These are phyloP conservation scores for Mallotus nudiflorus DNA, from an alignment of 345 rosid species.

Conservation along the genomic window DNA sequence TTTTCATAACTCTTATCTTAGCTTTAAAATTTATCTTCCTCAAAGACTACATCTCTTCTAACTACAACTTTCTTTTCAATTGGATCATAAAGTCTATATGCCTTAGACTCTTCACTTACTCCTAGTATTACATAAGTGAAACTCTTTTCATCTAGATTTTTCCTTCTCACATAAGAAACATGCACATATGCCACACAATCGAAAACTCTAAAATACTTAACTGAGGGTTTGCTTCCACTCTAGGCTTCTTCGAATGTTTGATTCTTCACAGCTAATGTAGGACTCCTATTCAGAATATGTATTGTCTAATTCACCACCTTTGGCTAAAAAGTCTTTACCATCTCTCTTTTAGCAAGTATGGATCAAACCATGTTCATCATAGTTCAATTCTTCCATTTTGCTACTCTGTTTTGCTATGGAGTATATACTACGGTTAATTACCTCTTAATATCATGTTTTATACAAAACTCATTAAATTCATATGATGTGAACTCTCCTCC, in stretches of 20 bases:
- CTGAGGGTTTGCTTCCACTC: no score
- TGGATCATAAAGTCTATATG: conserved; percentile 8
- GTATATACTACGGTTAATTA: no score
- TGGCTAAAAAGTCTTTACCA: no score
- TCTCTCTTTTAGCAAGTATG: no score
- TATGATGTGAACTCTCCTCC: background rate
- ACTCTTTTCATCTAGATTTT: conserved; percentile 13
- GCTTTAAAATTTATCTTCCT: background rate
- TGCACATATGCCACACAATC: conserved; percentile 1
- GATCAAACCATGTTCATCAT: no score
- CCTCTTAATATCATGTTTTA: background rate
- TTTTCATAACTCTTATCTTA: background rate
- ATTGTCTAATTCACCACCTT: no score
- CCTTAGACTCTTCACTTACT: conserved; percentile 14
- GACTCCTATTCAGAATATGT: no score
- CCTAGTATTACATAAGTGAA: conserved; percentile 2
- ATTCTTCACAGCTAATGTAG: no score
- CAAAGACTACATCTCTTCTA: conserved; percentile 10
- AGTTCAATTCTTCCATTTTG: no score
- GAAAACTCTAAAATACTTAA: no score
- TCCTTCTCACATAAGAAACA: conserved; percentile 5
- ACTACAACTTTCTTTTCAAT: background rate
- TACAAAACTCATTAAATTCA: background rate
- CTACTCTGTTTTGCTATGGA: no score
- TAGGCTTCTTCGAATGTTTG: no score